phyloP scores from a whole-genome alignment of 352 stramenopile species.

The Sclerospora graminicola region DNA sequence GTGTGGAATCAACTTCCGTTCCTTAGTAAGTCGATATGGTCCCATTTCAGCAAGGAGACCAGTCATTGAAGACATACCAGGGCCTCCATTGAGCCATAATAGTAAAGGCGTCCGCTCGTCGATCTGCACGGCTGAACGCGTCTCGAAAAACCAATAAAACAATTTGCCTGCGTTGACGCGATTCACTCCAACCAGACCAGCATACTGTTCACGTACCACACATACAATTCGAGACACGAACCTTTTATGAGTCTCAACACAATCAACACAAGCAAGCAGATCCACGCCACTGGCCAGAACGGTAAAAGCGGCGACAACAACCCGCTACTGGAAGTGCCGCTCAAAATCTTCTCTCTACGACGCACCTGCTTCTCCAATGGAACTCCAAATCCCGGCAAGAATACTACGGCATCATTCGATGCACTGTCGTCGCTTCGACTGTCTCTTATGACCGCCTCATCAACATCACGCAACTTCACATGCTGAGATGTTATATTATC shows the following conservation, averaged over 20 bases:
- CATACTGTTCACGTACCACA: slow-evolving; percentile 42
- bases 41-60: slow-evolving; percentile 70
- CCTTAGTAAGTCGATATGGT: slow-evolving; percentile 53
- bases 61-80: slow-evolving; percentile 71
- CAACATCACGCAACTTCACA: no score
- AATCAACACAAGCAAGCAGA: slow-evolving; percentile 14
- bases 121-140: slow-evolving; percentile 29
- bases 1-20: slow-evolving; percentile 65
- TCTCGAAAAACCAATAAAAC: slow-evolving; percentile 86
- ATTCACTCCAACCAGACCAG: slow-evolving; percentile 59
- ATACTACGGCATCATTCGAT: slow-evolving; percentile 32
- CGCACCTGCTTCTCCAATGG: slow-evolving; percentile 57
- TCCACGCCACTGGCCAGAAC: slow-evolving; percentile 13
- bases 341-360: slow-evolving; percentile 3
- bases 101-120: slow-evolving; percentile 49
- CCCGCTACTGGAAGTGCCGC: slow-evolving; percentile 1
- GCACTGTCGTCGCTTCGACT: slow-evolving; percentile 8
- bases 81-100: slow-evolving; percentile 75
- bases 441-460: not conserved
- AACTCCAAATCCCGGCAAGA: slow-evolving; percentile 55
- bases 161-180: slow-evolving; percentile 37
- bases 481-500: not conserved
- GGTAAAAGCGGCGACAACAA: slow-evolving; percentile 4
- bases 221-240: slow-evolving; percentile 21
- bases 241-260: slow-evolving; percentile 15